These are phyloP conservation scores for Pyricularia grisea DNA, from an alignment of 2,329 filamentous ascomycete genomes.

Conservation along the genomic window DNA sequence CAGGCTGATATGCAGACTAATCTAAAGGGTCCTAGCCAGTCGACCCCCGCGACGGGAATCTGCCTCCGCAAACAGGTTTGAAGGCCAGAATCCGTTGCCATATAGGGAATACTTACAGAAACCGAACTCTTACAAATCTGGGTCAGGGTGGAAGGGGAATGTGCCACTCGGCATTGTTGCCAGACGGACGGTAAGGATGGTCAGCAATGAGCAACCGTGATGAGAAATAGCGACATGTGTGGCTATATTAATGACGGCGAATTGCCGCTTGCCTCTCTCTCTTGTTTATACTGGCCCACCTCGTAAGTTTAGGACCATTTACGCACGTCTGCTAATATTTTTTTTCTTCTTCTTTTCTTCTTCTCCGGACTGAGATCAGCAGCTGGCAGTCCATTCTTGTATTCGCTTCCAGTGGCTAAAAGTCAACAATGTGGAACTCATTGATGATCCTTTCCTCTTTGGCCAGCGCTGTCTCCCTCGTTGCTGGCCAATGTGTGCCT, in stretches of 20 bases:
- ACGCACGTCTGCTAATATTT: too few species aligned
- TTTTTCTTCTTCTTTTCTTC: too few species aligned
- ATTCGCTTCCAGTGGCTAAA: neutral
- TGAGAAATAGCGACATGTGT: neutral
- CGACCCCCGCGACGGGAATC: neutral
- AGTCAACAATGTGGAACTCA: conserved; percentile 13
- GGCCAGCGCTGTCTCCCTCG: conserved; percentile 8
- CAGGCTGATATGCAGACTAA: conserved; percentile 5
- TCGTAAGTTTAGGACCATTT: neutral
- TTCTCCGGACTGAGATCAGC: neutral
- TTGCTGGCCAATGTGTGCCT: conserved; percentile 1
- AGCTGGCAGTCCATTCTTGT: too few species aligned
- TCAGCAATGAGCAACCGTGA: neutral
- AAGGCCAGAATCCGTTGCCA: neutral
- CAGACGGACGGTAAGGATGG: neutral
- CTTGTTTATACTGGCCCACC: neutral
- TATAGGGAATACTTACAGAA: neutral
- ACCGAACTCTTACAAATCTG: neutral
- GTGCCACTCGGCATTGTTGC: neutral
- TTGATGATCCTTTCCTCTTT: conserved; percentile 11
- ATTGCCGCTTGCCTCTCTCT: neutral
- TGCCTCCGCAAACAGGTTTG: conserved; percentile 2
- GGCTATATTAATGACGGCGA: neutral
- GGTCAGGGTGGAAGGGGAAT: neutral
- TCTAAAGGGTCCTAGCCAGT: neutral